Conservation (phyloP, 2,329 filamentous ascomycete genomes). For the Xenoacremonium recifei region DNA sequence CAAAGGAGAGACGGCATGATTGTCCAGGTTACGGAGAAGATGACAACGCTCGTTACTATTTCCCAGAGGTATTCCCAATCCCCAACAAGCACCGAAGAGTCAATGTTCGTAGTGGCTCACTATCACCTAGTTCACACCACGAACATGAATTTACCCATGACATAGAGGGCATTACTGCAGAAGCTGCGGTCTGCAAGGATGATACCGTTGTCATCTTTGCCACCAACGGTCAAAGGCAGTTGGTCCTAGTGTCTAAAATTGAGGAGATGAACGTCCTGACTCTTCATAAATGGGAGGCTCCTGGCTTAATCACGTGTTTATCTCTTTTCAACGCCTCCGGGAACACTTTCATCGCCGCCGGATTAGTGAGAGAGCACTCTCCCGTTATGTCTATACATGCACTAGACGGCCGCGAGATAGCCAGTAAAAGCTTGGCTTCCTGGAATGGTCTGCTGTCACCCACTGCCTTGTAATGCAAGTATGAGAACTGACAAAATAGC, state of each 20-base stretch:
- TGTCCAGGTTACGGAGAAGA: slow-evolving; percentile 55
- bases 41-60: slow-evolving; percentile 38
- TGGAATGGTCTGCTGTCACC: too few species aligned
- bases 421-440: too few species aligned
- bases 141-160: slow-evolving; percentile 32
- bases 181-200: slow-evolving; percentile 41
- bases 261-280: slow-evolving; percentile 31
- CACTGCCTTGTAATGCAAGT: too few species aligned
- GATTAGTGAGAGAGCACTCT: slow-evolving; percentile 30
- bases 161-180: slow-evolving; percentile 28
- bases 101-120: slow-evolving; percentile 13
- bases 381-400: slow-evolving; percentile 35
- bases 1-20: slow-evolving; percentile 36
- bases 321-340: slow-evolving; percentile 29
- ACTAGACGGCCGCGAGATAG: slow-evolving; percentile 21
- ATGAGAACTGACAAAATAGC: too few species aligned
- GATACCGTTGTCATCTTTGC: slow-evolving; percentile 43
- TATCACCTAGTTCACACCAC: slow-evolving; percentile 25
- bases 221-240: slow-evolving; percentile 34
- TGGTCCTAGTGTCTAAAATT: slow-evolving; percentile 38
- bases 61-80: slow-evolving; percentile 32
- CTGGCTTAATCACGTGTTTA: slow-evolving; percentile 52
- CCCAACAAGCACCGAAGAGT: background rate
- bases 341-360: slow-evolving; percentile 31
- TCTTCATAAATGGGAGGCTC: slow-evolving; percentile 31